Evolutionary conservation across 179 eudicot genomes (phyloP).

Genomic region (Beta lomatogona): DNA sequence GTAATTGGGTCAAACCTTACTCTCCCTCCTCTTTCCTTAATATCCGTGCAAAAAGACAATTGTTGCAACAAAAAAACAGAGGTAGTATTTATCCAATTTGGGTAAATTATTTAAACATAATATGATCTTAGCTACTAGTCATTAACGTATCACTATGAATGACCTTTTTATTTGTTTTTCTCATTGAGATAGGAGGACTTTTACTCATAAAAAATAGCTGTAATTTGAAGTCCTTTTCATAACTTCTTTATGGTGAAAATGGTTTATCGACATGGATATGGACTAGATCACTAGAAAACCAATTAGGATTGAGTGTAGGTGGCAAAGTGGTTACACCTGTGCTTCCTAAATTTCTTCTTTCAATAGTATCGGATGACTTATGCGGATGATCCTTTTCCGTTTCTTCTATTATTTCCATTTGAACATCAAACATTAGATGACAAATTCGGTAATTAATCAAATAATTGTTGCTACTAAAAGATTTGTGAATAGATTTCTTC

Average conservation of each 20-base stretch:
- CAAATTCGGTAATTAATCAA: not conserved
- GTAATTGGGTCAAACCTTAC: too few relatives aligned
- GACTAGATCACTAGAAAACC: not conserved
- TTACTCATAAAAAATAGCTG: not conserved
- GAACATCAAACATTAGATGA: not conserved
- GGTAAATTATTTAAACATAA: too few relatives aligned
- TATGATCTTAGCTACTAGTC: too few relatives aligned
- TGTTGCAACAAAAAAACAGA: too few relatives aligned
- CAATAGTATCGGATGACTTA: not conserved
- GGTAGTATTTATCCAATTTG: too few relatives aligned
- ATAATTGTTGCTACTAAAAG: not conserved
- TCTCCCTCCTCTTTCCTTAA: too few relatives aligned
- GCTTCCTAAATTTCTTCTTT: not conserved
- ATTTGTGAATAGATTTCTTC: not conserved
- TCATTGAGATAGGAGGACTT: too few relatives aligned
- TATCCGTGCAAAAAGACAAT: too few relatives aligned
- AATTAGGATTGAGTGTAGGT: not conserved
- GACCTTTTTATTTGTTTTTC: too few relatives aligned
- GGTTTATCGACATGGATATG: too few relatives aligned
- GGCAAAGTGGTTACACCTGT: conserved; percentile 14
- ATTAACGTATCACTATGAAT: too few relatives aligned
- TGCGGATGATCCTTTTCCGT: not conserved
- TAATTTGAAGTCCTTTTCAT: not conserved
- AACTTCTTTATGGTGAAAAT: not conserved
- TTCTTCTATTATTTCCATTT: not conserved